Base-by-base conservation (phyloP, 345 rosid species). In the Mercurialis annua region DNA sequence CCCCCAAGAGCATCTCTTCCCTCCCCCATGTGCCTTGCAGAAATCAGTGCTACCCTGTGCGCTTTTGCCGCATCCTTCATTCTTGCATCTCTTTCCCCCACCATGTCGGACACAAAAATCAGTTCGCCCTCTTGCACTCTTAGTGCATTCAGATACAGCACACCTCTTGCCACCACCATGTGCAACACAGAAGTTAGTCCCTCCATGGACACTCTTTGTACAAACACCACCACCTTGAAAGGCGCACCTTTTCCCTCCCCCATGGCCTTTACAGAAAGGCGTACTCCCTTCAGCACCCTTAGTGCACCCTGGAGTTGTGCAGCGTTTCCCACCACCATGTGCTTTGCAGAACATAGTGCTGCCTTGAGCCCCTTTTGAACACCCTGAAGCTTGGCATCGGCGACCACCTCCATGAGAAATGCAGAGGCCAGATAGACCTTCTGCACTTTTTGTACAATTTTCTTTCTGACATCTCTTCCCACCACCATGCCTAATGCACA, bases 201-300 rank as follows among this genome's bases (percentile, higher is more conserved):
- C 99, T 23, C 99, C 99, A 54, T 94, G 99, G 59, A 94, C 97
- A 77, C 99, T 91, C 90, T 94, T 94, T 4, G 95, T 66, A 65
- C 99, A 94, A 34, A 81, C 73, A 42, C 88, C 95, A 46, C 81
- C 88, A 40, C 87, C 97, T 68, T 86, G 87, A 70, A 87, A 94
- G 65, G 91, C 83, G 59, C 99, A 94, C 75, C 99, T 77, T 78
- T 91, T 94, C 0, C 99, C 99, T 50, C 99, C 99, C 43, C 99
- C 99, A 72, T 94, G 99, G 52, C 96, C 99, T 76, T 93, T 93
- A 76, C 99, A 93, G 72, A 89, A 93, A 5, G 95, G 84, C 0
- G 99, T 89, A 80, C 99, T 91, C 68, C 99, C 99, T 79, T 93
- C 99, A 47, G 99, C 99, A 6, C 99, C 99, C 80, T 93, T 93